Evolutionary conservation across 495 filamentous ascomycete species (phyloP), one percentile per base, ranked within the genome.

Genomic region (Collariella sp.): DNA sequence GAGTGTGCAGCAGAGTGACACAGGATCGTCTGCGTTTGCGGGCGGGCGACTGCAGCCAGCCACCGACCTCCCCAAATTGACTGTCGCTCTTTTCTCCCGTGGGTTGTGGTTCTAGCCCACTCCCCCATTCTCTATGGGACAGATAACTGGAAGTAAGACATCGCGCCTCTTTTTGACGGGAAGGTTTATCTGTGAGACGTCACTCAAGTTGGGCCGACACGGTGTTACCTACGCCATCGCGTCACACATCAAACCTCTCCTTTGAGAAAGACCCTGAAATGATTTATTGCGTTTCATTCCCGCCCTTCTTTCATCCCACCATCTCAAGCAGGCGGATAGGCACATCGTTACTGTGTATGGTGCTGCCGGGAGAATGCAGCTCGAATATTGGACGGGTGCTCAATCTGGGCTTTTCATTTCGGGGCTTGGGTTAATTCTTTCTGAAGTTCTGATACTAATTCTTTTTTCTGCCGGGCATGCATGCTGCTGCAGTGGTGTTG

Each of bases 361-460:
- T 9, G 26, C 6, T 38, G 35, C 2, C 35, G 35, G 35, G 15
- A 38, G 4, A 38, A 38, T 38, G 35, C 35, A 38, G 10, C 11
- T 38, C 26, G 26, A 31, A 31, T 31, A 31, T 31, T n/a, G 26
- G 26, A 31, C 26, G 26, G 26, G 26, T 31, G 48, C 24, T 33
- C 48, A 36, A 41, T 51, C 48, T 51, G 16, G 12, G 5, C 15
- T 39, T 19, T 34, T 43, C 49, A 52, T 40, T 50, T 50, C 48
- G n/a, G 36, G 41, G 40, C 36, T 41, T 22, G 29, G 22, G 12
- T 24, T 50, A 22, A 50, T 36, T 29, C n/a, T n/a, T n/a, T n/a
- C n/a, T n/a, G n/a, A n/a, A n/a, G n/a, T n/a, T n/a, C n/a, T n/a
- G n/a, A n/a, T n/a, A n/a, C 26, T 9, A 31, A 31, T 31, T 31